Conservation (phyloP, 164 flowering plant genomes). For the Nelumbo lutea region DNA sequence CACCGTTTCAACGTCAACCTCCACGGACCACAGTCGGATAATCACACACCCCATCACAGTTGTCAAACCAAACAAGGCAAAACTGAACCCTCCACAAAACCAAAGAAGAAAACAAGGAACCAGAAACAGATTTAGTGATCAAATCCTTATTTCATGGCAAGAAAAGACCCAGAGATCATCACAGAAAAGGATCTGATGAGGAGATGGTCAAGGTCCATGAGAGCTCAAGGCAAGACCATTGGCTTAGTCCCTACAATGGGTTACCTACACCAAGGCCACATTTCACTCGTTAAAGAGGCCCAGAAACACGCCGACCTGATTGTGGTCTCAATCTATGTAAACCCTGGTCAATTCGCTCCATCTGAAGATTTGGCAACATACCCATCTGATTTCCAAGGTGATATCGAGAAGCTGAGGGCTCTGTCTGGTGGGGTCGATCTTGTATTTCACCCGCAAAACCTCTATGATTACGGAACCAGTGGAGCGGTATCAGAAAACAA, state of each 20-base stretch:
- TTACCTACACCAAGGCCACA: constrained; percentile 87
- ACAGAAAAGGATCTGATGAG: constrained; percentile 69
- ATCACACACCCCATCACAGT: too few species aligned
- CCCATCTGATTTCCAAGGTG: constrained; percentile 88
- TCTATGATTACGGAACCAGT: constrained; percentile 53
- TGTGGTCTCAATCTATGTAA: constrained; percentile 87
- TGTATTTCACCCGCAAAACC: constrained; percentile 71
- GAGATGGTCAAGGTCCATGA: constrained; percentile 67
- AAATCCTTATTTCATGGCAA: constrained; percentile 9
- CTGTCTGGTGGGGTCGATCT: constrained; percentile 66
- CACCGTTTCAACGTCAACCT: too few species aligned
- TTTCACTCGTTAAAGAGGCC: constrained; percentile 69
- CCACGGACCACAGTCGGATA: too few species aligned
- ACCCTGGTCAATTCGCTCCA: constrained; percentile 93
- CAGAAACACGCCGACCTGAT: constrained; percentile 38
- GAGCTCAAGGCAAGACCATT: constrained; percentile 64
- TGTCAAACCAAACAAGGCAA: too few species aligned
- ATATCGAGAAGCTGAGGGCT: constrained; percentile 53
- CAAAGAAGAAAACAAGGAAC: too few species aligned
- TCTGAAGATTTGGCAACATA: constrained; percentile 86
- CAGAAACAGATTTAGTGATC: background rate
- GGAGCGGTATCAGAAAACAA: background rate
- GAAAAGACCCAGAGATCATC: constrained; percentile 45
- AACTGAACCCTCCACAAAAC: too few species aligned
- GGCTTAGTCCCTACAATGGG: constrained; percentile 97